phyloP scores from a whole-genome alignment of 495 filamentous ascomycete species.

The Lepraria neglecta region DNA sequence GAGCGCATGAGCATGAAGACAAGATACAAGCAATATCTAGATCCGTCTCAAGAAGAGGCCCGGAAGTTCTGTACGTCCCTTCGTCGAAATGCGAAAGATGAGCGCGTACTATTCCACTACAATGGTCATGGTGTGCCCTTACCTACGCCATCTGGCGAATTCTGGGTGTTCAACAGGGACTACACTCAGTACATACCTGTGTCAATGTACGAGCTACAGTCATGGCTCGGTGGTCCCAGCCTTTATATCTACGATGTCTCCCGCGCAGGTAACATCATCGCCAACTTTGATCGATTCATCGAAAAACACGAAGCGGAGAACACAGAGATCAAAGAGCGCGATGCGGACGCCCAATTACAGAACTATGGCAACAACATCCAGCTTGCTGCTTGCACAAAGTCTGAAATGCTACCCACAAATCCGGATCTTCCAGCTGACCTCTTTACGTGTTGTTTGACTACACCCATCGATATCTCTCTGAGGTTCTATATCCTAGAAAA shows the following conservation, averaged over 20 bases:
- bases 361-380: slow-evolving; percentile 79
- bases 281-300: slow-evolving; percentile 87
- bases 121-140: slow-evolving; percentile 98
- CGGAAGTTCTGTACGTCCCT: slow-evolving; percentile 90
- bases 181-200: slow-evolving; percentile 99
- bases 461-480: slow-evolving; percentile 92
- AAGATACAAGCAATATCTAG: slow-evolving; percentile 91
- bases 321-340: slow-evolving; percentile 58
- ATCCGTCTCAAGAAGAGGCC: slow-evolving; percentile 93
- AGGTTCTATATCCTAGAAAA: slow-evolving; percentile 93
- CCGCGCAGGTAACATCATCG: slow-evolving; percentile 89
- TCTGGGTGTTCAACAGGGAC: slow-evolving; percentile 98
- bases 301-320: slow-evolving; percentile 90
- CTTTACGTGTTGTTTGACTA: slow-evolving; percentile 93
- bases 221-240: slow-evolving; percentile 91
- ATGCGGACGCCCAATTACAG: slow-evolving; percentile 65
- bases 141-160: slow-evolving; percentile 90
- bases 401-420: slow-evolving; percentile 94
- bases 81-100: slow-evolving; percentile 86
- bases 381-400: slow-evolving; percentile 81
- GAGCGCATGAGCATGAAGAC: slow-evolving; percentile 90
- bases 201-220: slow-evolving; percentile 89
- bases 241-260: slow-evolving; percentile 98
- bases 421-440: slow-evolving; percentile 89
- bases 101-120: slow-evolving; percentile 93